Base-by-base conservation (phyloP, 2,329 filamentous ascomycete species). In the Alternaria atra region DNA sequence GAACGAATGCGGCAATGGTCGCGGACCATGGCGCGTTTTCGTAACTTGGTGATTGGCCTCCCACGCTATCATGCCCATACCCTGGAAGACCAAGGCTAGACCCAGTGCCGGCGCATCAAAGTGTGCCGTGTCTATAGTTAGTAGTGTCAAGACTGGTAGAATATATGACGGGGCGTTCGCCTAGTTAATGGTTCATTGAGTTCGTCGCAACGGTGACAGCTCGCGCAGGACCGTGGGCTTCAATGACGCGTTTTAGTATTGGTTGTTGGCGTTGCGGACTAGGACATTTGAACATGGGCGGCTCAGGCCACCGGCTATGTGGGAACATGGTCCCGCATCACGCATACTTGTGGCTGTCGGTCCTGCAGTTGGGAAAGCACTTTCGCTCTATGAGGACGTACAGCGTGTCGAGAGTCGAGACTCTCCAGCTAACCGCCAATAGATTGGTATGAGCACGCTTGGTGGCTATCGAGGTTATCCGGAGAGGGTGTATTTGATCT, bases 1-100 rank as follows among this genome's bases (percentile, higher is more conserved):
- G 30, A 29, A 52, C 54, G 35, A 58, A 61, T 58, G 54, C 47
- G 58, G 58, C 23, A 56, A 53, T 59, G 55, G 51, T 39, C 55
- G 55, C 39, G 55, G 55, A 51, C 10, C 20, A 32, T 51, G 39
- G 59, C 39, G 44, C 44, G 25, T 54, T 35, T 27, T 51, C 6
- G 50, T 25, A 25, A n/a, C 27, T 17, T 29, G 35, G 57, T 44
- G 35, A 58, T 61, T 61, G 55, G 59, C 17, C 25, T 52, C 55
- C 37, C 57, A 23, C 57, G 50, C 44, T 52, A 52, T 52, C 51
- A 40, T 37, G 13, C 46, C 50, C 50, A 53, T 37, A 43, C 23
- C 37, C 23, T 46, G 50, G 50, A 37, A 44, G 30, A 25, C 39
- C 29, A 43, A 13, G 42, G 40, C 37, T 48, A 58, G 55, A 39